phyloP scores from a whole-genome alignment of 75 land plant species.

The Pinus taeda region DNA sequence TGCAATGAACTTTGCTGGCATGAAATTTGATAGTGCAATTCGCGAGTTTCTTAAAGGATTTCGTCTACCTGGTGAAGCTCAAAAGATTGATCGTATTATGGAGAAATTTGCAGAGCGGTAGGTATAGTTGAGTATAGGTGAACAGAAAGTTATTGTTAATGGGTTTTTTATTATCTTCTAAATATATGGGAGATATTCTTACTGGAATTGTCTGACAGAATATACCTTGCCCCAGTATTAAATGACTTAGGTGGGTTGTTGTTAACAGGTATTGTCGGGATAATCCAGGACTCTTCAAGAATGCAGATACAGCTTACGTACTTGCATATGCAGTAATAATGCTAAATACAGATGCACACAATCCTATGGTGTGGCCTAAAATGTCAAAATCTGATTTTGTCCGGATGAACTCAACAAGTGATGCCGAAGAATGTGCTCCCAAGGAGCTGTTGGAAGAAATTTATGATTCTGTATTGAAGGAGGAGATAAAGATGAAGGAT shows the following conservation, averaged over 20 bases:
- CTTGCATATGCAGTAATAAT: slow-evolving; percentile 98
- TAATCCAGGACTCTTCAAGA: slow-evolving; percentile 86
- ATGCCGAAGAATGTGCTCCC: slow-evolving; percentile 82
- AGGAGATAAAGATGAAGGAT: slow-evolving; percentile 95
- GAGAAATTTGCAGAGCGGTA: slow-evolving; percentile 99
- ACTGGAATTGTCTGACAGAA: background rate
- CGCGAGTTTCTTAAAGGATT: slow-evolving; percentile 86
- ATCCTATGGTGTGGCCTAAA: slow-evolving; percentile 94
- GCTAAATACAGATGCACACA: slow-evolving; percentile 99
- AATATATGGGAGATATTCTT: background rate
- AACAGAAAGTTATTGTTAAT: background rate
- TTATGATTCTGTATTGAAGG: slow-evolving; percentile 93
- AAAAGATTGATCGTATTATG: slow-evolving; percentile 98
- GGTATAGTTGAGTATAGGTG: background rate
- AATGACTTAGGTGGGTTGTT: slow-evolving; percentile 4
- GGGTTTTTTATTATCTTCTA: background rate
- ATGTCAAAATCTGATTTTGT: slow-evolving; percentile 93
- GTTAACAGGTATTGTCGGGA: slow-evolving; percentile 90
- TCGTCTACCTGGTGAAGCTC: slow-evolving; percentile 97
- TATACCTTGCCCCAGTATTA: background rate
- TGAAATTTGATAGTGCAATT: slow-evolving; percentile 93
- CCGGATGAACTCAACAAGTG: slow-evolving; percentile 69
- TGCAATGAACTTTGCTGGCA: slow-evolving; percentile 77
- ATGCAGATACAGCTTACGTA: slow-evolving; percentile 96
- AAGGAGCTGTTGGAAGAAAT: slow-evolving; percentile 84